Conservation (phyloP, 495 filamentous ascomycete genomes). For the Entonaema liquescens region DNA sequence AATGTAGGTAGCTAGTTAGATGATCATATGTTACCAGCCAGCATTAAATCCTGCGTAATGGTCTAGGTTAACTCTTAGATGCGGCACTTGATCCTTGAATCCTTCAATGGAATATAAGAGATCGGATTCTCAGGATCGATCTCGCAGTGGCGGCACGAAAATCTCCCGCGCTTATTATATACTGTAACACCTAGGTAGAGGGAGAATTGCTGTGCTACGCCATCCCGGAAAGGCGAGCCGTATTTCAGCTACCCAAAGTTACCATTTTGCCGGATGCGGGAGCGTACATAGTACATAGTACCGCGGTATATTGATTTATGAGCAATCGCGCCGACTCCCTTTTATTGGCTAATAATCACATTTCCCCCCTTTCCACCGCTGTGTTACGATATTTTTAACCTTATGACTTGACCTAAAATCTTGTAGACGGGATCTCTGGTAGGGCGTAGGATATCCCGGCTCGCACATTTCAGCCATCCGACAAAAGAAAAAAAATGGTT, state of each 20-base stretch:
- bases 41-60: neutral
- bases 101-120: neutral
- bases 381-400: slow-evolving; percentile 13
- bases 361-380: neutral
- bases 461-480: slow-evolving; percentile 6
- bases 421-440: neutral
- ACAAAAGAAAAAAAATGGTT: slow-evolving; percentile 5
- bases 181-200: neutral
- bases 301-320: slow-evolving; percentile 16
- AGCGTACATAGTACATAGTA: slow-evolving; percentile 6
- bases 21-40: neutral
- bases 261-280: slow-evolving; percentile 37
- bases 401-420: neutral
- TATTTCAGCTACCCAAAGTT: slow-evolving; percentile 10
- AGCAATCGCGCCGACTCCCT: slow-evolving; percentile 8
- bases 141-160: slow-evolving; percentile 12
- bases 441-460: slow-evolving; percentile 17
- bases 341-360: slow-evolving; percentile 3
- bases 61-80: slow-evolving; percentile 7
- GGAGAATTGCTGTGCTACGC: slow-evolving; percentile 4
- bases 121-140: slow-evolving; percentile 20
- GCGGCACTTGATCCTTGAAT: slow-evolving; percentile 25
- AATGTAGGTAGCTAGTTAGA: neutral
- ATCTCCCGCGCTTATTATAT: slow-evolving; percentile 12
- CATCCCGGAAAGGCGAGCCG: slow-evolving; percentile 29